phyloP scores from a whole-genome alignment of 2,329 filamentous ascomycete genomes.

The Thielaviopsis ethacetica region DNA sequence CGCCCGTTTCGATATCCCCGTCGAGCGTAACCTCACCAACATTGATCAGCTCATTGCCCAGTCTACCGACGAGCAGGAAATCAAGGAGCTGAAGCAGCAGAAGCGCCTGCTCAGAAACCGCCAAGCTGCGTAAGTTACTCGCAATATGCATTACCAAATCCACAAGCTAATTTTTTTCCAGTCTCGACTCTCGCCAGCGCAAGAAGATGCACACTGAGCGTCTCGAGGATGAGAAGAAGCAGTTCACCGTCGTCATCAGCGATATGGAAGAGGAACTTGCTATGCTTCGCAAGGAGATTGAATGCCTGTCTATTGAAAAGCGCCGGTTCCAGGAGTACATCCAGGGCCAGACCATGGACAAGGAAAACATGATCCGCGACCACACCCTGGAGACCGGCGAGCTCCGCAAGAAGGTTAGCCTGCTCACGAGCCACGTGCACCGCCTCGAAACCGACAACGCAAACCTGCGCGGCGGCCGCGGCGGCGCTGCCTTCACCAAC shows the following conservation, averaged over 20 bases:
- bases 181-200: constrained; percentile 86
- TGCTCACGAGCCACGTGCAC: constrained; percentile 58
- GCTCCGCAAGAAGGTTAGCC: constrained; percentile 79
- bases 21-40: constrained; percentile 81
- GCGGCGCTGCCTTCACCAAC: constrained; percentile 46
- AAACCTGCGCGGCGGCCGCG: constrained; percentile 26
- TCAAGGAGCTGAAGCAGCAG: constrained; percentile 97
- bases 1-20: constrained; percentile 89
- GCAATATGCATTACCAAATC: constrained; percentile 15
- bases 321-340: constrained; percentile 61
- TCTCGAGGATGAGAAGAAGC: constrained; percentile 92
- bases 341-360: constrained; percentile 64
- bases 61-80: constrained; percentile 77
- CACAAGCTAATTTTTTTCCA: constrained; percentile 21
- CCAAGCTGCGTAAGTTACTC: constrained; percentile 70
- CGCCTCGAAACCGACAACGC: constrained; percentile 38
- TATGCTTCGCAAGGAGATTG: constrained; percentile 50
- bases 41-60: constrained; percentile 86
- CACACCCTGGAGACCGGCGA: constrained; percentile 85
- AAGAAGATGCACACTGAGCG: constrained; percentile 98
- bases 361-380: constrained; percentile 74
- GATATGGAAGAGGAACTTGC: constrained; percentile 64
- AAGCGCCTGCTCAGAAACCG: constrained; percentile 89
- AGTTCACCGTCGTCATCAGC: constrained; percentile 59
- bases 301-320: constrained; percentile 56